Conservation (phyloP, 2,329 filamentous ascomycete genomes). For the Colletotrichum sansevieriae region DNA sequence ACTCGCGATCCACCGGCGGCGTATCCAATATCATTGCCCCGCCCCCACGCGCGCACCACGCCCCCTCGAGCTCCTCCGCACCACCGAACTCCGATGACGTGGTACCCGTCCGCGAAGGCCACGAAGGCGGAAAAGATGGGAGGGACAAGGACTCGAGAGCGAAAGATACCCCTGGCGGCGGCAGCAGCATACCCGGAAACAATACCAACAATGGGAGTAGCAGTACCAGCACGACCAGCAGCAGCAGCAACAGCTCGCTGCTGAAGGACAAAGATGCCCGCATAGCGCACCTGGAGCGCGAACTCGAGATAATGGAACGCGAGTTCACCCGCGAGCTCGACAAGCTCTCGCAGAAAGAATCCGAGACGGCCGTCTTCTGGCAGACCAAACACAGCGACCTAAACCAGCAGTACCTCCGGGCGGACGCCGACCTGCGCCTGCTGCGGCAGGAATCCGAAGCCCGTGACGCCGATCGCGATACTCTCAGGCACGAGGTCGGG, state of each 20-base stretch:
- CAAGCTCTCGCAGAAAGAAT: conserved; percentile 65
- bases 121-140: conserved; percentile 41
- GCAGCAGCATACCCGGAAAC: conserved; percentile 15
- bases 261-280: conserved; percentile 63
- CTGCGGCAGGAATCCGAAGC: conserved; percentile 63
- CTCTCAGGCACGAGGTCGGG: conserved; percentile 67
- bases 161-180: conserved; percentile 21
- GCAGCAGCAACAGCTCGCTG: conserved; percentile 43
- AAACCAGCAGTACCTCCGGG: conserved; percentile 65
- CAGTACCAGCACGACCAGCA: conserved; percentile 34
- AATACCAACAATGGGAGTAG: conserved; percentile 44
- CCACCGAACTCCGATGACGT: conserved; percentile 46
- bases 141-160: conserved; percentile 47
- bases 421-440: conserved; percentile 66
- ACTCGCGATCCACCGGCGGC: conserved; percentile 41
- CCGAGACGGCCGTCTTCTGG: conserved; percentile 69
- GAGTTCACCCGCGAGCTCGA: conserved; percentile 68
- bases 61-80: conserved; percentile 50
- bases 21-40: conserved; percentile 53
- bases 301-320: conserved; percentile 64
- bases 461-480: conserved; percentile 60
- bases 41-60: conserved; percentile 55
- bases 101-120: neutral
- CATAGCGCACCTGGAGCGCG: conserved; percentile 65
- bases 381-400: conserved; percentile 67